Evolutionary conservation across 306 rosid species (phyloP), one percentile per base, ranked within the genome.

Genomic region (Psophocarpus tetragonolobus): DNA sequence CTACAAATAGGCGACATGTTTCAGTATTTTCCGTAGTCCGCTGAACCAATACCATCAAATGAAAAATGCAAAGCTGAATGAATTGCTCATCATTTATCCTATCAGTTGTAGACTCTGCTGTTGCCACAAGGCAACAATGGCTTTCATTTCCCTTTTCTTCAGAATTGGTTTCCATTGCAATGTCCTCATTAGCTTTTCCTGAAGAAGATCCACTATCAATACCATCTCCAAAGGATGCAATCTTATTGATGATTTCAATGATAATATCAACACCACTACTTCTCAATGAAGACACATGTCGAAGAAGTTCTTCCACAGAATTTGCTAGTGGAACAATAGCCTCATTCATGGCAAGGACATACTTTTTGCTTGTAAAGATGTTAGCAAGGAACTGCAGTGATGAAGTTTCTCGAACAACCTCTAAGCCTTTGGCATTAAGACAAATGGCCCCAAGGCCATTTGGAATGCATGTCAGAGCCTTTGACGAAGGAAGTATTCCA

Each of bases 371-470:
- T 30, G 96, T 89, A 84, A 94, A 94, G 61, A 92, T 89, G 79
- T 92, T 94, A 74, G 89, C 87, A 85, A 94, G 97, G 71, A 92
- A 94, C 73, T 84, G 89, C 62, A 94, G 65, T 5, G 97, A 91
- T 3, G 80, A 87, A 66, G 83, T 81, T 85, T 90, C 96, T 83
- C 85, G 88, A 79, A 94, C 98, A 57, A 91, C 82, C 87, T 92
- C 97, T 77, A 94, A 85, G 61, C 98, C 98, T 84, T 84, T 88
- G 82, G 98, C 87, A 77, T 89, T 94, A 8, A 94, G 98, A 88
- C 98, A 94, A 68, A 94, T 90, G 54, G 98, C 98, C 78, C 98
- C 98, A 26, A 94, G 89, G 68, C 98, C 98, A 77, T 92, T 94
- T 60, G 98, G 98, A 74, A 94, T 81, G 50, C 98, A 94, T 12